Percentiles rank a stretch among this genome's conserved stretches.
Conservation (phyloP, 2,329 filamentous ascomycete species). For the Alternaria postmessia region DNA sequence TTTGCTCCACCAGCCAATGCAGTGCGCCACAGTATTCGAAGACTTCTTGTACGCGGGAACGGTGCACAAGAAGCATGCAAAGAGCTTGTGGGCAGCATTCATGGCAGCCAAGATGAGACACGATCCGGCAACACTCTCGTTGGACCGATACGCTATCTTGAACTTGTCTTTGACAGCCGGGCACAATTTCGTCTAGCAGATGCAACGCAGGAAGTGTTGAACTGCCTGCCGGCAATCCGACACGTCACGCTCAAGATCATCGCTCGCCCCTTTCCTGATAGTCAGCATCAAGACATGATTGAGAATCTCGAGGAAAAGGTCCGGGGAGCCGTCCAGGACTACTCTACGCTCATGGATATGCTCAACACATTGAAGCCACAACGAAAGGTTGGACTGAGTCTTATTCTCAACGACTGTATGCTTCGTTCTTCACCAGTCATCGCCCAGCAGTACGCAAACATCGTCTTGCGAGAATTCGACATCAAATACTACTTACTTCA, state of each 20-base stretch:
- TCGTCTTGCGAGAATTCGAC: too few species aligned
- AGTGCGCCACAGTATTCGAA: background rate
- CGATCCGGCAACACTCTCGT: background rate
- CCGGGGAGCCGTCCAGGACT: background rate
- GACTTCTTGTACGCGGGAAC: background rate
- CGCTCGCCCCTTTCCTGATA: background rate
- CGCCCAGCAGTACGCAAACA: too few species aligned
- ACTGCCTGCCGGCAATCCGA: background rate
- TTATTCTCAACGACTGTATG: too few species aligned
- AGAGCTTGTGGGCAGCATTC: background rate
- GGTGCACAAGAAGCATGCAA: background rate
- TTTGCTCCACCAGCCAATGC: background rate
- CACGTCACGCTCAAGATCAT: background rate
- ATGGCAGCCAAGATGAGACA: background rate
- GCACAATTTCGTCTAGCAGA: background rate
- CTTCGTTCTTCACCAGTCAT: too few species aligned
- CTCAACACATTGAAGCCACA: background rate
- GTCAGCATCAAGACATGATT: background rate
- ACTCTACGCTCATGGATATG: background rate
- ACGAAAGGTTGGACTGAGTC: too few species aligned
- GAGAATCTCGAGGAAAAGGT: background rate
- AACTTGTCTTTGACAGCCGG: background rate
- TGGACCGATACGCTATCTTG: slow-evolving; percentile 1
- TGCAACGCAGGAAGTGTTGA: background rate
- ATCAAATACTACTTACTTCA: too few species aligned